Base-by-base conservation (phyloP, 2,329 filamentous ascomycete genomes). In the Microsporum audouinii region DNA sequence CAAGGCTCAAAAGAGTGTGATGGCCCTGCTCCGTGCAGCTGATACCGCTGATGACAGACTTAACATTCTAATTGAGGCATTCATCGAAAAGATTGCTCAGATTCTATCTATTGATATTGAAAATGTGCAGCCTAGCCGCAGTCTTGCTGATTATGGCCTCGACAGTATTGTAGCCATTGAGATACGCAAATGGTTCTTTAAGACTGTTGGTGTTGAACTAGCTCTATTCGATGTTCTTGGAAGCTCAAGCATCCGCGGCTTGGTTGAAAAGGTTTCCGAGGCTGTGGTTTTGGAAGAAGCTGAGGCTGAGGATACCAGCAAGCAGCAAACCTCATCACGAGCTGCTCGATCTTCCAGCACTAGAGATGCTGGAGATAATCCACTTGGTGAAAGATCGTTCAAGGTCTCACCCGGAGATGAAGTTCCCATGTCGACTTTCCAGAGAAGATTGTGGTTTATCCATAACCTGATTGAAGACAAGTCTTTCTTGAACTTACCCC, bases 351-450 rank as follows among this genome's bases (percentile, higher is more conserved):
- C 57, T 27, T 36, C 39, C 10, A 59, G 14, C 8, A 38, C 39
- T 27, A 45, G 36, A 7, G 17, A 27, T 49, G 31, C 57, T 38
- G 39, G n/a, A 34, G 57, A 59, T 6, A 10, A 59, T 10, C 55
- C 34, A 29, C 27, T 57, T 14, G 57, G 63, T 23, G 63, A 64
- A 23, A 63, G 57, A 14, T 57, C 59, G 8, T 63, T 67, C 58
- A 64, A 63, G 27, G 53, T 66, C 8, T 51, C 53, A 2, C 12
- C 55, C 49, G 55, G 29, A 14, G 33, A 59, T 14, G 57, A 62
- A 23, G 55, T 68, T 57, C 68, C 68, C 12, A 66, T 70, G 63
- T 70, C 68, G 0, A 66, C 65, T 51, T 68, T 63, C 60, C 67
- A 68, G 58, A 64, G 64, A 36, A 63, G 67, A 45, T 38, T 68